phyloP scores from a whole-genome alignment of 2,329 filamentous ascomycete genomes.

The Aspergillus versicolor region DNA sequence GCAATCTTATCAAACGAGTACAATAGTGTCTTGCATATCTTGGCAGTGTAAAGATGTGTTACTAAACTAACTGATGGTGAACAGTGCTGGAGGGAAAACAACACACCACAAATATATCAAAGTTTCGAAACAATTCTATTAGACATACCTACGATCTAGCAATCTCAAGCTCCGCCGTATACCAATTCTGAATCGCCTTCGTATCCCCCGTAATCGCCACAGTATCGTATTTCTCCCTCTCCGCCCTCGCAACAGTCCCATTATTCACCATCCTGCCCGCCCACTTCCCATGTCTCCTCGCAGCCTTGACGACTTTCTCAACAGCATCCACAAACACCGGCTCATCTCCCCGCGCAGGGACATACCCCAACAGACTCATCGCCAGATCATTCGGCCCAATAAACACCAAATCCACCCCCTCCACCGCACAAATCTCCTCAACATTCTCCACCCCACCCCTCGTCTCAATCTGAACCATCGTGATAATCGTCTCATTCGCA shows the following conservation, averaged over 20 bases:
- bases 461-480: constrained; percentile 43
- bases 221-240: constrained; percentile 41
- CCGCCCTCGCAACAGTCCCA: constrained; percentile 43
- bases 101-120: too few species aligned
- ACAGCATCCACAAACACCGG: constrained; percentile 61
- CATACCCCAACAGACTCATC: constrained; percentile 58
- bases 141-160: background rate
- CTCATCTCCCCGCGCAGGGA: constrained; percentile 54
- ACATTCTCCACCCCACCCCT: constrained; percentile 40
- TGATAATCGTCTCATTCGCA: constrained; percentile 35
- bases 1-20: constrained; percentile 45
- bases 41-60: too few species aligned
- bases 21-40: too few species aligned
- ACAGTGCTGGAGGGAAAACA: too few species aligned
- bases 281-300: constrained; percentile 64
- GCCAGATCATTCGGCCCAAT: constrained; percentile 39
- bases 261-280: constrained; percentile 55
- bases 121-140: background rate
- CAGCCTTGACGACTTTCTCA: constrained; percentile 56
- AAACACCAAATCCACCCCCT: constrained; percentile 39
- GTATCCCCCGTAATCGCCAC: constrained; percentile 49
- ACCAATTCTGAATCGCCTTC: constrained; percentile 53
- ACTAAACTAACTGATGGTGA: too few species aligned
- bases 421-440: constrained; percentile 39
- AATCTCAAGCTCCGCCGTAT: constrained; percentile 35